Evolutionary conservation across 306 rosid species (phyloP).

Genomic region (Hippophae rhamnoides): DNA sequence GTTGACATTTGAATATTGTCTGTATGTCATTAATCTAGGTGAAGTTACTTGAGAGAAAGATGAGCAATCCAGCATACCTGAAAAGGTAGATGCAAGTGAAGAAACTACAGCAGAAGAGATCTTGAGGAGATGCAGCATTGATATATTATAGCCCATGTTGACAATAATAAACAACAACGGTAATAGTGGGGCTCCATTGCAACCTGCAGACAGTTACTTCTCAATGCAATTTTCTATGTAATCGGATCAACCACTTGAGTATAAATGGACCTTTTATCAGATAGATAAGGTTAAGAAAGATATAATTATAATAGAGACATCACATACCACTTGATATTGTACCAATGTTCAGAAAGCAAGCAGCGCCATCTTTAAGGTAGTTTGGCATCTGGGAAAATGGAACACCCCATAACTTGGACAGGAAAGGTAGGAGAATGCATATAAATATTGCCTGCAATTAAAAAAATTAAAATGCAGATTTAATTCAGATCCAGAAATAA

Average conservation of each 20-base stretch:
- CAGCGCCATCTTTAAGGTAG: slow-evolving; percentile 81
- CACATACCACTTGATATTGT: slow-evolving; percentile 56
- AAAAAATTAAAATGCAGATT: slow-evolving; percentile 11
- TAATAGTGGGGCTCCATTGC: slow-evolving; percentile 47
- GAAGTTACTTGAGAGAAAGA: slow-evolving; percentile 1
- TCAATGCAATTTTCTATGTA: not conserved
- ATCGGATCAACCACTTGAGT: not conserved
- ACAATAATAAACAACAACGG: slow-evolving; percentile 41
- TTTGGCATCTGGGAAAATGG: slow-evolving; percentile 74
- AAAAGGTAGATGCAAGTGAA: slow-evolving; percentile 78
- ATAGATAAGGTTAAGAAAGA: not conserved
- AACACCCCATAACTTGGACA: slow-evolving; percentile 83
- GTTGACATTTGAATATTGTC: not conserved
- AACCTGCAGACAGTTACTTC: slow-evolving; percentile 26
- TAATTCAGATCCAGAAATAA: slow-evolving; percentile 1
- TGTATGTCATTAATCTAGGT: not conserved
- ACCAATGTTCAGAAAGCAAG: slow-evolving; percentile 73
- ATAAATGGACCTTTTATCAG: not conserved
- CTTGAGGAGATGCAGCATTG: slow-evolving; percentile 79
- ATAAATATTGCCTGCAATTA: slow-evolving; percentile 71
- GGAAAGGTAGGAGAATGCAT: slow-evolving; percentile 63
- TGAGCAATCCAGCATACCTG: slow-evolving; percentile 35
- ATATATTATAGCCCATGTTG: slow-evolving; percentile 55
- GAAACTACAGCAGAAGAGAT: slow-evolving; percentile 90
- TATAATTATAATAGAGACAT: not conserved